Base-by-base conservation (phyloP, 2,329 filamentous ascomycete species). In the Ophiostoma triangulosporum region DNA sequence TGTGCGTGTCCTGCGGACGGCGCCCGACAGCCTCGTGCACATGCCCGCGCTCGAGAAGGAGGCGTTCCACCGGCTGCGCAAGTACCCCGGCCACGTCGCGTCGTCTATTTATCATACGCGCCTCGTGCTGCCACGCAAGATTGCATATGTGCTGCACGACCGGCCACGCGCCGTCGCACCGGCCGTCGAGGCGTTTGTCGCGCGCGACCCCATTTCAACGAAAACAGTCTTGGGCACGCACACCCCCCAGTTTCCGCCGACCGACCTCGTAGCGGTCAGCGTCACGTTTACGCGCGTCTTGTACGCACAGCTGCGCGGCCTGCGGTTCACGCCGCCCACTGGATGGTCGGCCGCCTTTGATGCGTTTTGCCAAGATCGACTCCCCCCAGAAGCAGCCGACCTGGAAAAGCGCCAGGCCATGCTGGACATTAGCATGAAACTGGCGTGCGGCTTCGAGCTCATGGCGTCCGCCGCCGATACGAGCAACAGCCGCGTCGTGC, bases 371-470 rank as follows among this genome's bases (percentile, higher is more conserved):
- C 61, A 61, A 4, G 64, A 53, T 24, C 7, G 4, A 2, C 7
- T 11, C 3, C 5, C 11, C 36, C 15, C 7, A 22, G 5, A 33
- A n/a, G 27, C 4, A 2, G 12, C 40, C 26, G 22, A 43, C n/a
- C 26, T n/a, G 12, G 50, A 54, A 52, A 67, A 61, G 38, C 62
- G 51, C 3, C 59, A 64, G 54, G 68, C 64, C 60, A 68, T 71
- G n/a, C 58, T 77, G 1, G 84, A 91, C 54, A 71, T 86, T 38
- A 90, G 90, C 11, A 91, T 96, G 83, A 97, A 97, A 64, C 68
- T 97, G 9, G 78, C 88, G 0, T 89, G 84, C 60, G 93, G 91
- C 0, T 89, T 95, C 62, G 91, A 98, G 67, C 93, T 97, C 76
- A 74, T 97, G 49, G 69, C 88, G 0, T 71, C 72, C 9, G 80